These are phyloP conservation scores for Tulasnella sp. DNA, from an alignment of 768 basidiomycete species.

Conservation along the genomic window DNA sequence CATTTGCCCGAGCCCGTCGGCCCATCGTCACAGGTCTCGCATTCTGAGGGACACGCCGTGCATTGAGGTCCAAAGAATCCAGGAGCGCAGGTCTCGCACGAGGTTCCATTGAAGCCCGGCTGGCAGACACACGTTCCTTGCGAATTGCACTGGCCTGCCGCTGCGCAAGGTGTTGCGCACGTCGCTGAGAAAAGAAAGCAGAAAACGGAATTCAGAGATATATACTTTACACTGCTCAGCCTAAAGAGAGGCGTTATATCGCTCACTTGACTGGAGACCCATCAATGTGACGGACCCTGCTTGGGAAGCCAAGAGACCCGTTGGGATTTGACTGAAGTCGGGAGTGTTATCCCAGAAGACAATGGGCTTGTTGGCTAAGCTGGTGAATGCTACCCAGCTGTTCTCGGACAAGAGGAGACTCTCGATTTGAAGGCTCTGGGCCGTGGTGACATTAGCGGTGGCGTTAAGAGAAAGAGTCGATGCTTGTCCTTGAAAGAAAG, in stretches of 20 bases:
- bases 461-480: slow-evolving; percentile 18
- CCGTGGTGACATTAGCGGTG: slow-evolving; percentile 32
- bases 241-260: background rate
- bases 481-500: background rate
- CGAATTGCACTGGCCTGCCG: slow-evolving; percentile 54
- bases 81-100: slow-evolving; percentile 64
- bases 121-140: slow-evolving; percentile 63
- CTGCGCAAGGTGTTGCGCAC: slow-evolving; percentile 67
- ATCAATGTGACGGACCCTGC: slow-evolving; percentile 44
- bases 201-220: background rate
- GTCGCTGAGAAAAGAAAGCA: slow-evolving; percentile 27
- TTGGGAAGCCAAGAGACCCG: slow-evolving; percentile 26
- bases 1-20: slow-evolving; percentile 69
- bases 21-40: slow-evolving; percentile 65
- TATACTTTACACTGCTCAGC: too few species aligned
- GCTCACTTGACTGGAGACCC: slow-evolving; percentile 46
- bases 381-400: slow-evolving; percentile 55
- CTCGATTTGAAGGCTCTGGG: slow-evolving; percentile 40
- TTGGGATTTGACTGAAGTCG: slow-evolving; percentile 58
- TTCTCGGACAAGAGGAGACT: slow-evolving; percentile 61
- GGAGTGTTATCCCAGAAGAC: slow-evolving; percentile 73
- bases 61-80: slow-evolving; percentile 55
- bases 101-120: slow-evolving; percentile 60
- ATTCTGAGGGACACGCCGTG: slow-evolving; percentile 50
- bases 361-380: slow-evolving; percentile 43